Evolutionary conservation across 1,284 basidiomycete species (phyloP).

Genomic region (Trichosporon inkin): DNA sequence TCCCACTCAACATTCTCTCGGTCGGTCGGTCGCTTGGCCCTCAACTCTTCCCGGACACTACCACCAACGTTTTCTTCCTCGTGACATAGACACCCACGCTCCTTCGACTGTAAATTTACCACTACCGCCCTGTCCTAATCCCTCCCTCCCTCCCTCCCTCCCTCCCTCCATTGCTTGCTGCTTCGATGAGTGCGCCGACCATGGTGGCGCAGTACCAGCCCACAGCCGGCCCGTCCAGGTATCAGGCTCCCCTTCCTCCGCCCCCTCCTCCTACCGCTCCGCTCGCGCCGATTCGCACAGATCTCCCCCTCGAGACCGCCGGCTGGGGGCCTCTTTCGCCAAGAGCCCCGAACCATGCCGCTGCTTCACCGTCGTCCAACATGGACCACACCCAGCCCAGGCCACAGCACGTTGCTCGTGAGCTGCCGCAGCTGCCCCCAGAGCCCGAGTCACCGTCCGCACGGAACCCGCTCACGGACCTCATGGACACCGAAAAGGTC

Average conservation of each 20-base stretch:
- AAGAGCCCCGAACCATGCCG: slow-evolving; percentile 1
- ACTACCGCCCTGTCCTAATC: not conserved
- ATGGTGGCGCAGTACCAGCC: slow-evolving; percentile 25
- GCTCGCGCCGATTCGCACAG: slow-evolving; percentile 10
- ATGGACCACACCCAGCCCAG: not conserved
- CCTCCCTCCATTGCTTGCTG: not conserved
- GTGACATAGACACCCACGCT: slow-evolving; percentile 5
- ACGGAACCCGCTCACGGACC: slow-evolving; percentile 78
- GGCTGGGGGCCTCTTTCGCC: not conserved
- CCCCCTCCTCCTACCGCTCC: not conserved
- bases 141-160: not conserved
- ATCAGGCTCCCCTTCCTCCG: slow-evolving; percentile 5
- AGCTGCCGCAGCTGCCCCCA: slow-evolving; percentile 4
- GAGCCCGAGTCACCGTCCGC: slow-evolving; percentile 6
- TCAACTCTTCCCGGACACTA: not conserved
- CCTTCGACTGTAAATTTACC: slow-evolving; percentile 1
- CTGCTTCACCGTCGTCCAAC: not conserved
- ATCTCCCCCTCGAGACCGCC: slow-evolving; percentile 4
- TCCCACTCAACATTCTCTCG: too few relatives aligned
- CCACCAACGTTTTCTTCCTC: slow-evolving; percentile 2
- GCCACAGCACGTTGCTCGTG: not conserved
- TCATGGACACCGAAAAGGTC: slow-evolving; percentile 86
- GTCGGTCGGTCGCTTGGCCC: too few relatives aligned
- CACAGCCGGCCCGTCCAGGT: slow-evolving; percentile 25
- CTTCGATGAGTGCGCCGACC: slow-evolving; percentile 6